Evolutionary conservation across 176 grass and related monocot species (phyloP), one percentile per base, ranked within the genome.

Genomic region (Thinopyrum elongatum): DNA sequence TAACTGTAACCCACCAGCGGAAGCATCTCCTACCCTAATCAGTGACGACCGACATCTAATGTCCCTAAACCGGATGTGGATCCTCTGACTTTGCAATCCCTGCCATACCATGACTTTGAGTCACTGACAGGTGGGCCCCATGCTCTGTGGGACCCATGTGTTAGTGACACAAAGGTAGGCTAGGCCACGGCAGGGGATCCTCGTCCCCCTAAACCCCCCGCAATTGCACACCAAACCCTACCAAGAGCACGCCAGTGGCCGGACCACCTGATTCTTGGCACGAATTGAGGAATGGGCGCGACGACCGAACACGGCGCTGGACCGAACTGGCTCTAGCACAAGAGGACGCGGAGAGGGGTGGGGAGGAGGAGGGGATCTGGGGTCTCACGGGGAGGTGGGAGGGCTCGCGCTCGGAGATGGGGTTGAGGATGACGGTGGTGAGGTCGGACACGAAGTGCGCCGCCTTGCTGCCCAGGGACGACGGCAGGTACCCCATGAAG

Each of bases 341-440:
- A 16, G 30, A 77, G 9, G 14, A 4, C 8, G 7, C 44, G 31
- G 30, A 36, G 25, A 19, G 47, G 42, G 34, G n/a, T n/a, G n/a
- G n/a, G n/a, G n/a, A n/a, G 23, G 67, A 67, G 19, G 53, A 61
- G 42, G 22, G 69, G 82, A 89, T 86, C 49, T 80, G 81, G 57
- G 74, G 81, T 69, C 92, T 94, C 83, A 94, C 96, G 10, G 83
- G 92, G 49, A 89, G 90, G 57, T 84, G 89, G 4, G 93, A 90
- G 42, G 89, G 89, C 82, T 94, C 88, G 86, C 88, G 84, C 85
- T 96, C 97, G 71, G 93, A 96, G 79, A 99, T 80, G 70, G 97
- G 97, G 86, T 96, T 99, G 61, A 99, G 97, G 84, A 99, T 86
- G 76, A 98, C 96, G 84, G 96, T 95, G 88, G 96, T 98, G 78